Conservation (phyloP, 2,329 filamentous ascomycete genomes). For the Phialophora chinensis region DNA sequence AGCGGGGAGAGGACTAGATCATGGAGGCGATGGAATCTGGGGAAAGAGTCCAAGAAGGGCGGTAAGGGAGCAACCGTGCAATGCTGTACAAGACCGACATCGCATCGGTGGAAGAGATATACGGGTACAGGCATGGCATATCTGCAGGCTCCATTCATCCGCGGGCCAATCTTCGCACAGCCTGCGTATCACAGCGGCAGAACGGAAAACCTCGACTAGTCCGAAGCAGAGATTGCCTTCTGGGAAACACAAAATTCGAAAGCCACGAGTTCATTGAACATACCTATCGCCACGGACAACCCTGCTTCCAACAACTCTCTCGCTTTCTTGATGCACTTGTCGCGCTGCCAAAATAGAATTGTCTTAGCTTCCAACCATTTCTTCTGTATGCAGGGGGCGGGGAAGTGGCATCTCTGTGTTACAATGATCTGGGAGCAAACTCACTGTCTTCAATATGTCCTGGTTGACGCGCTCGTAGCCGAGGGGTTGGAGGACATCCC, state of each 20-base stretch:
- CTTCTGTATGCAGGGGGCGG: slow-evolving; percentile 43
- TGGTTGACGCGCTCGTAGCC: slow-evolving; percentile 89
- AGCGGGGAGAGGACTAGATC: slow-evolving; percentile 9
- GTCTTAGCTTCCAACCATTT: slow-evolving; percentile 55
- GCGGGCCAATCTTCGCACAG: not conserved
- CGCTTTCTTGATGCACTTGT: slow-evolving; percentile 73
- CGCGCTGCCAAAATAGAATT: slow-evolving; percentile 52
- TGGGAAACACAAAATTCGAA: not conserved
- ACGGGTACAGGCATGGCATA: slow-evolving; percentile 16
- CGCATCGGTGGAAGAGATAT: not conserved
- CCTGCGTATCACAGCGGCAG: slow-evolving; percentile 13
- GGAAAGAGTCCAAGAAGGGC: slow-evolving; percentile 4
- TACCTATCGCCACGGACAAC: slow-evolving; percentile 78
- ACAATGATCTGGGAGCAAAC: slow-evolving; percentile 39
- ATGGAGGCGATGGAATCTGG: slow-evolving; percentile 14
- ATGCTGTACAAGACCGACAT: slow-evolving; percentile 9
- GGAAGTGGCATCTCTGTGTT: slow-evolving; percentile 13
- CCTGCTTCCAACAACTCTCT: slow-evolving; percentile 67
- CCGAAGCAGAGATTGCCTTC: not conserved
- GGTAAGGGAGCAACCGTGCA: slow-evolving; percentile 2
- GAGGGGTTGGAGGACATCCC: slow-evolving; percentile 71
- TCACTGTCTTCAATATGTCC: slow-evolving; percentile 77
- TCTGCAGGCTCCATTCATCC: not conserved
- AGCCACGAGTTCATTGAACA: slow-evolving; percentile 41
- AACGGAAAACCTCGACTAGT: slow-evolving; percentile 3